Base-by-base conservation (phyloP, 1,284 basidiomycete genomes). In the Cryptococcus jaspeensis region DNA sequence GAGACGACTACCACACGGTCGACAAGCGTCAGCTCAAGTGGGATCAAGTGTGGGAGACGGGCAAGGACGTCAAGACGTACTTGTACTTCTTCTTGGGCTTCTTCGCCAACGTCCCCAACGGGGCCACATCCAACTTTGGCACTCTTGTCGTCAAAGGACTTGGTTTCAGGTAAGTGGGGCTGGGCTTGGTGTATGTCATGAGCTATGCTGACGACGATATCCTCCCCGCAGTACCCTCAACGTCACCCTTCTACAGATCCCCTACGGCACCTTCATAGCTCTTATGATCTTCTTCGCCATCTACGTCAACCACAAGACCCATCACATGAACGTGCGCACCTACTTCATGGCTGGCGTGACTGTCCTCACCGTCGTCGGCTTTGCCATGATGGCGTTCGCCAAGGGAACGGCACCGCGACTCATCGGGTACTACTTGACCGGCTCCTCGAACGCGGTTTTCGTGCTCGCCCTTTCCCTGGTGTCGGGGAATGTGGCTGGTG, bases 401-500 rank as follows among this genome's bases (percentile, higher is more conserved):
- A 64, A 62, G 18, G 58, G 53, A n/a, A 65, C 56, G n/a, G 66
- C 64, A 20, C 54, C 61, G 43, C 58, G 59, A 41, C 49, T 66
- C 18, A 64, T 66, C 22, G 67, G 64, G n/a, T 69, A 67, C 53
- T 70, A 63, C 69, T 59, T 78, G n/a, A 78, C 76, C 18, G 77
- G 78, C 15, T 73, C 77, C 3, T 75, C 70, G 25, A 78, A 79
- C 56, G 75, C 78, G 5, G 72, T 75, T 3, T 80, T 80, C 59
- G 77, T 79, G 3, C 61, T 80, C 36, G 75, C 74, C 9, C 67
- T 80, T 1, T 78, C 77, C 0, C 71, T 80, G 15, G 65, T 81
- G 9, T 73, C 76, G 20, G 74, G 77, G 2, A 81, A 81, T 58
- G 76, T 79, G 12, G 79, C 74, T 32, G 79, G 79, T 6, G 72